Base-by-base conservation (phyloP, 768 basidiomycete genomes). In the Lentinula aciculospora region DNA sequence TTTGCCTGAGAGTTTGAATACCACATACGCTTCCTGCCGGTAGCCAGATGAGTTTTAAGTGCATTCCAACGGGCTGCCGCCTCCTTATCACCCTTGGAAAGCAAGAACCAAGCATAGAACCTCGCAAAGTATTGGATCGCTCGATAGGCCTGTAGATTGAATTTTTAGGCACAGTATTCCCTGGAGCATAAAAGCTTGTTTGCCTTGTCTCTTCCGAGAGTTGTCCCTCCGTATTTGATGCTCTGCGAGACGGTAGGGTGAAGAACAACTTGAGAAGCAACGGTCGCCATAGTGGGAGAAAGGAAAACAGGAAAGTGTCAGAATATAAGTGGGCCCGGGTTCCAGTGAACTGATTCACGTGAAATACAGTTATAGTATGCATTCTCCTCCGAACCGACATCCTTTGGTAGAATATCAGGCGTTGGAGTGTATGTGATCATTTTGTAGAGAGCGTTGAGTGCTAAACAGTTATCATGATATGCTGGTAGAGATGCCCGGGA, bases 131-230 rank as follows among this genome's bases (percentile, higher is more conserved):
- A 98, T 75, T 99, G 97, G 55, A 94, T 69, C 21, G 90, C 83
- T 62, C 96, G 86, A 73, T 98, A 98, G 15, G 85, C 76, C 94
- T 97, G 29, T 28, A 36, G 19, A 59, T 25, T 13, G 29, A 12
- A 58, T 19, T 13, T n/a, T 31, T 27, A 27, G 31, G 53, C 29
- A 34, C 29, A 49, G 34, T n/a, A 23, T 23, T 7, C 23, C 17
- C 28, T 9, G 42, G 23, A 32, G 32, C 21, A 44, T 6, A 21
- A 8, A 48, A 40, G 25, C 42, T 56, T 8, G 58, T 70, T 57
- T 63, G 85, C 93, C 85, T 99, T 98, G 78, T 98, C 96, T 49
- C 94, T 79, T 9, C 94, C 96, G 31, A 89, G 68, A 15, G 92
- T 97, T 0, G 93, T 94, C 19, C 80, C 79, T 48, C 86, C 81